These are phyloP conservation scores for Euclidium syriacum DNA, from an alignment of 345 rosid species.

Conservation along the genomic window DNA sequence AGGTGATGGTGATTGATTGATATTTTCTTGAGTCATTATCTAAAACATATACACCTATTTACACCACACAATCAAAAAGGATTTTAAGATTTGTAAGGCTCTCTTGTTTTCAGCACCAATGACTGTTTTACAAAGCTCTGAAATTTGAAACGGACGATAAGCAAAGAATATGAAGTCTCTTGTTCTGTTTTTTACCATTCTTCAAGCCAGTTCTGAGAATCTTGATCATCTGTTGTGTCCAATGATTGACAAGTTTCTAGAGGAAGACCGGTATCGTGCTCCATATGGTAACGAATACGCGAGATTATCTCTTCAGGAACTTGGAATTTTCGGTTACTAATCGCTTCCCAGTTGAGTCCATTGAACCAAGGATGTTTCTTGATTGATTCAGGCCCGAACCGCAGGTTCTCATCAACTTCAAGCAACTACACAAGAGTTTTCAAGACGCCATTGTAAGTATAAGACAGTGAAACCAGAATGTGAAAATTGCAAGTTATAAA, in stretches of 20 bases:
- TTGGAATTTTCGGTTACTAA: constrained; percentile 41
- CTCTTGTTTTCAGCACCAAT: constrained; percentile 18
- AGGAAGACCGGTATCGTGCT: constrained; percentile 30
- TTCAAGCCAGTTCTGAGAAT: constrained; percentile 65
- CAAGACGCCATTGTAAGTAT: not conserved
- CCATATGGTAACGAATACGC: constrained; percentile 48
- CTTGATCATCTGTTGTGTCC: constrained; percentile 47
- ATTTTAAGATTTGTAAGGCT: constrained; percentile 9
- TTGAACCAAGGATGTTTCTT: constrained; percentile 76
- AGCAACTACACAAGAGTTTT: constrained; percentile 50
- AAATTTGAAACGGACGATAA: not conserved
- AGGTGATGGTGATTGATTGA: constrained; percentile 15
- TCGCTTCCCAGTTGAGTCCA: constrained; percentile 56
- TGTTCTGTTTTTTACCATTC: constrained; percentile 81
- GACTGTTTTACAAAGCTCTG: constrained; percentile 11
- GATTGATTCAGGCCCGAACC: constrained; percentile 58
- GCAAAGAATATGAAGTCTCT: not conserved
- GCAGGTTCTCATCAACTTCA: constrained; percentile 57
- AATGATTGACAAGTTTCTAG: constrained; percentile 33
- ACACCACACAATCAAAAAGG: constrained; percentile 16
- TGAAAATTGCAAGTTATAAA: not conserved
- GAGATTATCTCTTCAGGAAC: constrained; percentile 57
- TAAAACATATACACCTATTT: constrained; percentile 26
- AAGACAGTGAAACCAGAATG: not conserved
- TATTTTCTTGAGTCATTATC: constrained; percentile 9